Percentiles rank a stretch among this genome's conserved stretches.
These are phyloP conservation scores for Kodamaea kaohsiungensis DNA, from an alignment of 805 yeast species.

Conservation along the genomic window DNA sequence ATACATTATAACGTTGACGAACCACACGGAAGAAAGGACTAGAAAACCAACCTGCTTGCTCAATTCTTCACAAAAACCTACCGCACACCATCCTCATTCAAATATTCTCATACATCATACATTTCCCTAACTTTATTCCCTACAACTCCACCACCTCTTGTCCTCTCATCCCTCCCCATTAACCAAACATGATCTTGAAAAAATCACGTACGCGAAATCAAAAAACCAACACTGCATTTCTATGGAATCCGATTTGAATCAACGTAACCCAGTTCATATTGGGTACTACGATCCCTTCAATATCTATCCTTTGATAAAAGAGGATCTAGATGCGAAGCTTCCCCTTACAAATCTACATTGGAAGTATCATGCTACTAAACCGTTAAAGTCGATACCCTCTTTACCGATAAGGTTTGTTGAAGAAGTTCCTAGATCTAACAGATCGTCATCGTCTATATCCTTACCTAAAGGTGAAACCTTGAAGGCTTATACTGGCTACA, in stretches of 20 bases:
- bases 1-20: too few relatives aligned
- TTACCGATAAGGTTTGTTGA: conserved; percentile 56
- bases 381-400: conserved; percentile 62
- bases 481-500: conserved; percentile 11
- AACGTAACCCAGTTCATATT: conserved; percentile 31
- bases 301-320: conserved; percentile 47
- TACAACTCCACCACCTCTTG: too few relatives aligned
- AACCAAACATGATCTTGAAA: neutral
- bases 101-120: too few relatives aligned
- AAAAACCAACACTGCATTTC: neutral
- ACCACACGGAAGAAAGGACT: too few relatives aligned
- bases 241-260: conserved; percentile 11
- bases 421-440: conserved; percentile 48
- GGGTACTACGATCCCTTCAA: conserved; percentile 79
- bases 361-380: conserved; percentile 51
- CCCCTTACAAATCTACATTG: conserved; percentile 72
- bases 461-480: conserved; percentile 2
- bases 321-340: conserved; percentile 46
- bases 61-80: too few relatives aligned
- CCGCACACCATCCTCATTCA: too few relatives aligned
- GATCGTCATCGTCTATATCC: neutral
- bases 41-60: too few relatives aligned
- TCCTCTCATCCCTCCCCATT: neutral
- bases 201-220: neutral
- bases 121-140: too few relatives aligned